Evolutionary conservation across 495 filamentous ascomycete genomes (phyloP), one percentile per base, ranked within the genome.

Genomic region (Apodospora peruviana): DNA sequence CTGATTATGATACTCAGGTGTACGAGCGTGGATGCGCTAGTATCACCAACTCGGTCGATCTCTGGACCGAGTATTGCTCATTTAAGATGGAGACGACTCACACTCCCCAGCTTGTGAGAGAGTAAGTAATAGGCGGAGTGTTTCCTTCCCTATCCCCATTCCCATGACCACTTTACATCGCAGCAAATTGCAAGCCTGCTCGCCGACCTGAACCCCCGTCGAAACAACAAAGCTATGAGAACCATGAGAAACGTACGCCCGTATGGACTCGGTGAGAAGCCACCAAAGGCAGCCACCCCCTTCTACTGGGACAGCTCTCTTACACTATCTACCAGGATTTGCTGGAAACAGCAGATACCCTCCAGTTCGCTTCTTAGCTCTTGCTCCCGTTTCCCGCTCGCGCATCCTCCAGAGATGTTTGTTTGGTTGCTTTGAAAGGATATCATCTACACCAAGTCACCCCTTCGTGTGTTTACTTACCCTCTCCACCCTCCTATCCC

Each of bases 11-110:
- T 32, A 20, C 21, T 17, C 27, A 91, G 91, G 85, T 96, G 17
- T 98, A 96, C 56, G 93, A 99, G 71, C 82, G 93, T 57, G 93
- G 94, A 44, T 83, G 95, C 51, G 91, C 93, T 2, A 94, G 90
- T 63, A 90, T 97, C 61, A 83, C 85, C 7, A 89, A 85, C 49
- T 96, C 90, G 2, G 91, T 96, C 51, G 93, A 97, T 59, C 77
- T 97, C 27, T 99, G 93, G 93, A 85, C 88, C 34, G 90, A 91
- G 55, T 99, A 96, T 73, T 97, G 91, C 74, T 76, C 80, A 53
- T 97, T 97, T 80, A 99, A 99, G 67, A 87, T 90, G 65, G 90
- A 96, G 55, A 97, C 94, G 40, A 91, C 85, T 57, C 93, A 99
- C 74, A 90, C 94, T 57, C 75, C 87, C 49, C 87, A 95, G 60